phyloP scores from a whole-genome alignment of 768 basidiomycete species.

The Tulasnella sp. region DNA sequence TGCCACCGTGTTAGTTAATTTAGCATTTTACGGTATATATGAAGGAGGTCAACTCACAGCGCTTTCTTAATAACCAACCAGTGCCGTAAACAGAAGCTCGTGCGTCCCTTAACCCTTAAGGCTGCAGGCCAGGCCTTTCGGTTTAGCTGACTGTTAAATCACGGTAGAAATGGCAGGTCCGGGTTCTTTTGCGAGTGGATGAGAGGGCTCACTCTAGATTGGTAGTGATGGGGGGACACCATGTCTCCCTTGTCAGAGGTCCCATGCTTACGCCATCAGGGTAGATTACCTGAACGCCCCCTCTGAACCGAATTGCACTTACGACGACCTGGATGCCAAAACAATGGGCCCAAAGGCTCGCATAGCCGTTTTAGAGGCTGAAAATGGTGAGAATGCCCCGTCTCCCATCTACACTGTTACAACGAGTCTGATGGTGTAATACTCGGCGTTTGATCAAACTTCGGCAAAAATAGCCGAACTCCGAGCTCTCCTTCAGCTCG shows the following conservation, averaged over 20 bases:
- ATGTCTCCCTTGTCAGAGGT: constrained; percentile 19
- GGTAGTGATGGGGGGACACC: constrained; percentile 19
- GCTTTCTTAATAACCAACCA: background rate
- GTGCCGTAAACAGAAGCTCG: constrained; percentile 26
- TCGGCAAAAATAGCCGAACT: background rate
- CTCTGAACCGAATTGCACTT: constrained; percentile 13
- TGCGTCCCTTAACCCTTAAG: background rate
- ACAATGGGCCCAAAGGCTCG: background rate
- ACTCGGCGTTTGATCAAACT: background rate
- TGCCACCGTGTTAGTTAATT: constrained; percentile 6
- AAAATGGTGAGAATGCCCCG: background rate
- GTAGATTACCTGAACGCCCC: background rate
- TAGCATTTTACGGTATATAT: background rate
- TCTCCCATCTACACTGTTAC: background rate
- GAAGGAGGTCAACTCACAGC: background rate
- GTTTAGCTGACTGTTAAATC: background rate
- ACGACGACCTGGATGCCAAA: constrained; percentile 17
- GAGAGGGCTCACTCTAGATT: background rate
- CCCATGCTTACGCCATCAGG: constrained; percentile 11
- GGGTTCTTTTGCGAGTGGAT: background rate
- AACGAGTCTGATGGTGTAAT: too few species aligned
- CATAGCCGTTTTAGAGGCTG: background rate
- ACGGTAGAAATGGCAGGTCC: constrained; percentile 20
- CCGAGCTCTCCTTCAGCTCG: constrained; percentile 13
- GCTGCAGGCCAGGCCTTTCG: background rate